Evolutionary conservation across 371 early-diverging fungal species (phyloP), one percentile per base, ranked within the genome.

Genomic region (Parasitella parasitica): DNA sequence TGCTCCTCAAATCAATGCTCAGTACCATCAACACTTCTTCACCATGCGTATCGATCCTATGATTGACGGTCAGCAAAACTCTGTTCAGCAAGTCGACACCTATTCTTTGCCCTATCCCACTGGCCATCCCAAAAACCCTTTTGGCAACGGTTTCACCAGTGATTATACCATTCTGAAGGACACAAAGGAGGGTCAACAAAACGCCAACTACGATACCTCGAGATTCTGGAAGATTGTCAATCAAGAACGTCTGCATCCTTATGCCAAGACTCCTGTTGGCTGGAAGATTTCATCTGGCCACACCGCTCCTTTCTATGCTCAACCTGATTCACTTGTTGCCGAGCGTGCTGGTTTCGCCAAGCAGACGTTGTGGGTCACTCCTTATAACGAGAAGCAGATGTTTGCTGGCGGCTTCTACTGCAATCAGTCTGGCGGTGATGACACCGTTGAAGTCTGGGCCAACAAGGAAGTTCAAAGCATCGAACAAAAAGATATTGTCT

Each of bases 401-500:
- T 83, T 77, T 58, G 80, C 83, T 52, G 83, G 80, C 61, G 83
- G 83, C 18, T 80, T 80, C 68, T 82, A 82, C 54, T 77, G 78
- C 63, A 80, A 80, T 34, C 80, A 82, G 63, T 75, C 80, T 15
- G 59, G 59, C 12, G 80, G 79, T 28, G 51, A 59, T 3, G 78
- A 79, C 24, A 70, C 59, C 26, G 59, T 78, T 8, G 72, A 71
- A 20, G 18, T 46, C 1, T 83, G 79, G 81, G 69, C 69, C 32
- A 76, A 75, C 53, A n/a, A 18, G 4, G 67, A 64, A 11, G 61
- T 54, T 1, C 49, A 66, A 38, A 66, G 52, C 48, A 67, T 83
- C 35, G 64, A 63, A 24, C 69, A 83, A 52, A 64, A 51, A 2
- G 83, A 83, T 61, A 72, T 83, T 43, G 80, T 81, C 9, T 36